Base-by-base conservation (phyloP, 2,329 filamentous ascomycete genomes). In the Grosmannia clavigera region DNA sequence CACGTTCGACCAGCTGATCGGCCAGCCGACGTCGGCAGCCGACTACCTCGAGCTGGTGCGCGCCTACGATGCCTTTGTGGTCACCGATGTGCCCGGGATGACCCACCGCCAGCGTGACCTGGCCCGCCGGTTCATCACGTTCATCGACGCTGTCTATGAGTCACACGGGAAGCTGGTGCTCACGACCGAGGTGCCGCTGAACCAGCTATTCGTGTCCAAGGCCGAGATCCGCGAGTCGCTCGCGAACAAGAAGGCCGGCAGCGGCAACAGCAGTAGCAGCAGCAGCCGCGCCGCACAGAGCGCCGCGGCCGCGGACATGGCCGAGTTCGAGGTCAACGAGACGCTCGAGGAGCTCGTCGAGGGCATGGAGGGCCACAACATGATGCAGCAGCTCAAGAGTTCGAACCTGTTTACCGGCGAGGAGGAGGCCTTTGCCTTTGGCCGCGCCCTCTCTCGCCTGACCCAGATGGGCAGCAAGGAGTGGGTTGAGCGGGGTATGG, bases 131-230 rank as follows among this genome's bases (percentile, higher is more conserved):
- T 96, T 99, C 73, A 99, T 99, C 71, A 99, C 92, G 0, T 96
- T 99, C 67, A 90, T 99, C 65, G 94, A 99, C 70, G 92, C 94
- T 6, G 87, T 96, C 5, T 99, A 99, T 70, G 94, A 99, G 73
- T 79, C 81, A 33, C 82, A 92, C 72, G 92, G 91, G n/a, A 97
- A 96, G 74, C 81, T 99, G 9, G 92, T 97, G 19, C 81, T 99
- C 60, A 99, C 94, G 0, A 92, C 89, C 3, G 90, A 86, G 50
- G 89, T 92, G 56, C 90, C 92, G 0, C 77, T 99, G 2, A 83
- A 84, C 9, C 86, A 95, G 70, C 83, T 97, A 40, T 99, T 97
- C 74, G 79, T 95, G 54, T 90, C 88, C 27, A 78, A 82, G 19
- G 77, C 82, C 19, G 88, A 92, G 70, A 76, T 90, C 56, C 78